Base-by-base conservation (phyloP, 495 filamentous ascomycete species). In the Neurospora terricola region DNA sequence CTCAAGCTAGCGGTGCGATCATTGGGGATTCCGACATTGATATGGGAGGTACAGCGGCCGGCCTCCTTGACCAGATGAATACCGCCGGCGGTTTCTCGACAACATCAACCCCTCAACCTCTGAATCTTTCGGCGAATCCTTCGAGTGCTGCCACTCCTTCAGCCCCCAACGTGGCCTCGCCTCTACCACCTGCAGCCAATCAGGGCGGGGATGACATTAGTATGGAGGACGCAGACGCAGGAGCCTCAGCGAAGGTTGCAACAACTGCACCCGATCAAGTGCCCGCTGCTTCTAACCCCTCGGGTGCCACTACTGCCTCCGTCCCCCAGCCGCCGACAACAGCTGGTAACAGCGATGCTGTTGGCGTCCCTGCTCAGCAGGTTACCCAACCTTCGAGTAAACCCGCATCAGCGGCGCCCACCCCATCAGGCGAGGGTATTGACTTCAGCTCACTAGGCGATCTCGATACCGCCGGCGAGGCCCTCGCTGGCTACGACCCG, bases 51-150 rank as follows among this genome's bases (percentile, higher is more conserved):
- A 88, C 87, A 1, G 87, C 85, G 2, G 89, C 87, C 45, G 85
- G 88, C 70, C 81, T 91, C 23, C 82, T 91, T 9, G 87, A 91
- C 78, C 89, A 91, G 75, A 90, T 91, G 79, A 84, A 88, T 75
- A 82, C 82, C 27, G 54, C 54, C 27, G 54, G 54, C 14, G 87
- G 86, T 70, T 83, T 85, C 70, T 87, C 88, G 23, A 82, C 85
- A 16, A 83, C 83, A 36, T 86, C 86, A 1, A 84, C 82, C 10
- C 85, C 85, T 8, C 85, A 85, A 71, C 76, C 82, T 6, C 54
- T 66, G 23, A 82, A 83, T 37, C 71, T 81, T 37, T 83, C 84
- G 1, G 79, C 77, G 4, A 75, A 79, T 40, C 81, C 81, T 38
- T 87, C 87, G n/a, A 79, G 73, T 39, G 85, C 78, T 23, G 82